Base-by-base conservation (phyloP, 768 basidiomycete species). In the Trametopsis cervina region DNA sequence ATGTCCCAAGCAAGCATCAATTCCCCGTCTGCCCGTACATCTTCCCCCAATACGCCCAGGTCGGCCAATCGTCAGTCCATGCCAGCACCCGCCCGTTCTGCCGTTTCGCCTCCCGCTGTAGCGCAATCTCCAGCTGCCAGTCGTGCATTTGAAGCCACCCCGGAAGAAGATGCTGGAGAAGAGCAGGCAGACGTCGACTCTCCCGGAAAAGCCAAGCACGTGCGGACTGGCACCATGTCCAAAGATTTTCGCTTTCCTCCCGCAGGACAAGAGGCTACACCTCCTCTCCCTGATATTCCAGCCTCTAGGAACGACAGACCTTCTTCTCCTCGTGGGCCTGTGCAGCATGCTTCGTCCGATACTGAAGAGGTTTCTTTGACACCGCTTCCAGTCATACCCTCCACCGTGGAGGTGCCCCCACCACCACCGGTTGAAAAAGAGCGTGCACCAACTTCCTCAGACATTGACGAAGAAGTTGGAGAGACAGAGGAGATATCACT, bases 391-490 rank as follows among this genome's bases (percentile, higher is more conserved):
- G 68, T 83, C 20, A 72, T 78, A 17, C 80, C 83, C 2, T 73
- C 79, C 20, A 80, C 69, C 44, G 82, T 85, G 11, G 85, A 89
- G 59, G 82, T 89, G 4, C 87, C 85, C 3, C 81, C 87, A 0
- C 88, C 88, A 3, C 85, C 87, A 21, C 85, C 84, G 0, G 74
- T 86, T 12, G 83, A 85, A 60, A 88, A 90, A 66, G 84, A 89
- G 62, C 68, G 65, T 26, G 60, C 67, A 44, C 59, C 67, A 11
- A 21, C 52, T 49, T 56, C 46, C 7, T 56, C 64, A 18, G 82
- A 79, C 25, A 76, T 81, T 7, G 75, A 63, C 0, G 85, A 86
- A 44, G 88, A 89, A 24, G 75, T 89, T 40, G 88, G 86, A 0
- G 84, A 83, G 61, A 89, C 84, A 4, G 86, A 78, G 25, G 87